Evolutionary conservation across 352 stramenopile genomes (phyloP), one percentile per base, ranked within the genome.

Genomic region (Hyaloperonospora arabidopsidis): DNA sequence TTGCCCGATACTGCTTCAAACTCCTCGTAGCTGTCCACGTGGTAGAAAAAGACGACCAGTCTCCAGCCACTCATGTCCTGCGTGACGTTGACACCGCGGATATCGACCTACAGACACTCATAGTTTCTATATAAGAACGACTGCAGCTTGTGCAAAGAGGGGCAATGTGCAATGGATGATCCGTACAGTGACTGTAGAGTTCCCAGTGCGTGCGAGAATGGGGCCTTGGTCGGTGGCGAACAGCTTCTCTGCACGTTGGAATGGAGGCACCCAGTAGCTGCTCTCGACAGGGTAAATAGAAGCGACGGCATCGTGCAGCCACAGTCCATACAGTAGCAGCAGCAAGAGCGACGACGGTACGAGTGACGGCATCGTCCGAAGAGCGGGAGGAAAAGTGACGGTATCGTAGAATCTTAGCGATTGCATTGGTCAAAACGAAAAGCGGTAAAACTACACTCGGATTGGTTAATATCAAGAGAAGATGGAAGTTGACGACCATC

Each of bases 201-300:
- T 77, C 45, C 83, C 83, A 0, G 49, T 49, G 54, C 72, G 70
- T 36, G 77, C 76, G 38, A 93, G 65, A 18, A 93, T 63, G 0
- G 83, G 83, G 0, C 83, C 83, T 6, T 80, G 53, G 52, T 93
- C 57, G 5, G 70, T 86, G 15, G 78, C 83, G 59, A 93, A 93
- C 46, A 93, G 77, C 64, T 93, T 93, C 62, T 93, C 83, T 7
- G 83, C 81, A 49, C 83, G 81, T 59, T 93, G 83, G 57, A 86
- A 91, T 2, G 83, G 74, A 1, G 81, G 81, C 34, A 91, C 70
- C 81, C 81, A 91, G 28, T 80, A 67, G 51, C 70, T 78, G 57
- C 74, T 89, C 39, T 71, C n/a, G 14, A 91, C 62, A 5, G 70
- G 72, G 54, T 91, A 91, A 45, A 89, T 84, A 14, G 81, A 91